Percentiles rank a stretch among this genome's conserved stretches.
Evolutionary conservation across 73 alveolate species (phyloP).

Genomic region (Paramecium sonneborni): DNA sequence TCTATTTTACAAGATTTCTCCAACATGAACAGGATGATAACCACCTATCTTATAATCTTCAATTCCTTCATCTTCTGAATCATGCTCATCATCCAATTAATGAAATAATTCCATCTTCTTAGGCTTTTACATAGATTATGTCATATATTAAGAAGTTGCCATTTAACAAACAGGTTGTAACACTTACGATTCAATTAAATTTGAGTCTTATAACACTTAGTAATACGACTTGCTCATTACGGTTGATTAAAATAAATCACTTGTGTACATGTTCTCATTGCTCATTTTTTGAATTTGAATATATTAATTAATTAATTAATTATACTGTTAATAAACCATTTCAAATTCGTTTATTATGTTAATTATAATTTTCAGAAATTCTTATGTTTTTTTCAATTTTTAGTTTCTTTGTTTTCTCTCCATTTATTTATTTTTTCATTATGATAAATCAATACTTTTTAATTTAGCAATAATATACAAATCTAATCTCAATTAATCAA

Average conservation of each 20-base stretch:
- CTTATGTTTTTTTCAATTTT: not conserved
- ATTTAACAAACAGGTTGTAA: slow-evolving; percentile 16
- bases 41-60: slow-evolving; percentile 70
- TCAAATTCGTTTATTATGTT: not conserved
- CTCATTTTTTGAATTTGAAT: slow-evolving; percentile 55
- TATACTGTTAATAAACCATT: not conserved
- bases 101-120: not conserved
- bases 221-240: slow-evolving; percentile 51
- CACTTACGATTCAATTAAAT: slow-evolving; percentile 51
- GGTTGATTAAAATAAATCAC: slow-evolving; percentile 43
- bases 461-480: too few relatives aligned
- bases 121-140: slow-evolving; percentile 36
- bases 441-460: too few relatives aligned
- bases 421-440: too few relatives aligned
- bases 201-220: slow-evolving; percentile 22
- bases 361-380: not conserved
- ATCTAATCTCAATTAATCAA: too few relatives aligned
- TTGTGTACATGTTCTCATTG: slow-evolving; percentile 45
- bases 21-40: slow-evolving; percentile 94
- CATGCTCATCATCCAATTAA: slow-evolving; percentile 63
- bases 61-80: slow-evolving; percentile 69
- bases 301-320: not conserved
- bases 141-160: slow-evolving; percentile 49
- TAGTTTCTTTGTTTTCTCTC: not conserved
- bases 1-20: slow-evolving; percentile 86